Evolutionary conservation across 2,329 filamentous ascomycete species (phyloP), one percentile per base, ranked within the genome.

Genomic region (Zasmidium angulare): DNA sequence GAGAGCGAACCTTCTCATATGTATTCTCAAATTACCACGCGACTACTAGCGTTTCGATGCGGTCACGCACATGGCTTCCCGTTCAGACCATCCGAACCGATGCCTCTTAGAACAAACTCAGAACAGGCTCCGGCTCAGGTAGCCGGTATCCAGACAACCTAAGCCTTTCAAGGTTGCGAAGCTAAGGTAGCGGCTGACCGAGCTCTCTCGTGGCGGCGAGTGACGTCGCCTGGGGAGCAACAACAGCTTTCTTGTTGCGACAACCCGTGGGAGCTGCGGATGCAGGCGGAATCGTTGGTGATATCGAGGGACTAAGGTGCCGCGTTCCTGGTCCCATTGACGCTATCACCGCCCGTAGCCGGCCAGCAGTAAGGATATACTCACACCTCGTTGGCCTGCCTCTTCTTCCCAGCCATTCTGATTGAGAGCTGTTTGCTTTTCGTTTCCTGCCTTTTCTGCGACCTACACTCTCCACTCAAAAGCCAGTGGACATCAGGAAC

Each of bases 1-100:
- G 17, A 26, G 47, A 24, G 21, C 29, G 46, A 50, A 22, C 23
- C n/a, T 56, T 51, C 48, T 52, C 53, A 56, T 50, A 40, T 56
- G 46, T 56, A 24, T 43, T 50, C 53, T 22, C 24, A 54, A 22
- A 26, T n/a, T n/a, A n/a, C n/a, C n/a, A n/a, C n/a, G n/a, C 29
- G 11, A 26, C 12, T 26, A 22, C 36, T 17, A 43, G 36, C 36
- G 36, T 19, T 43, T 7, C n/a, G 12, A 17, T 43, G 26, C 26
- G 12, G 36, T 43, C 36, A 43, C 36, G n/a, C 36, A 7, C n/a
- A 7, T 17, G 14, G n/a, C 36, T 43, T 43, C 36, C 36, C 36
- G 36, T 43, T 43, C 36, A 19, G 36, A 17, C 36, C 36, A 43
- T 43, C 6, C 36, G 36, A 43, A 43, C 36, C 26, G 26, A 29